A percentile compares a stretch with the other conserved stretches of the same genome.
These are phyloP conservation scores for Rostrohypoxylon terebratum DNA, from an alignment of 495 filamentous ascomycete genomes.

Conservation along the genomic window DNA sequence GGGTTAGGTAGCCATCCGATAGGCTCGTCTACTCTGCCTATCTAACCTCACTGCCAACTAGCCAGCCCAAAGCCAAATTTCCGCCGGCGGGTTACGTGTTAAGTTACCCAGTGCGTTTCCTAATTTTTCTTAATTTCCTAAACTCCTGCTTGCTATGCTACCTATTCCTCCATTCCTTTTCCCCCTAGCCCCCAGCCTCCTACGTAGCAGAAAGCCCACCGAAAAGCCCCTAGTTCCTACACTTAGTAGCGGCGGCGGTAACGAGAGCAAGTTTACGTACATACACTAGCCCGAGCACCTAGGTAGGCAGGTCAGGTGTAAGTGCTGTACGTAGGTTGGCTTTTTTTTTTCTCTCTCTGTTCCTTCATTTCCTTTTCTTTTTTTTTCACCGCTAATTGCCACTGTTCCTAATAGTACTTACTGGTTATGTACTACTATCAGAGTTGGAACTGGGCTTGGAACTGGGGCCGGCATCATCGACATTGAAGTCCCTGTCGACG, in stretches of 20 bases:
- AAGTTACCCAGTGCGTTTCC: neutral
- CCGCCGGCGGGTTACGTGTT: neutral
- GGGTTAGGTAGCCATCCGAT: constrained; percentile 34
- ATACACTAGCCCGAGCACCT: neutral
- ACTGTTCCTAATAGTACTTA: neutral
- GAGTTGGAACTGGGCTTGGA: neutral
- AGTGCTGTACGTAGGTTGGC: neutral
- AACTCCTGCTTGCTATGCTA: neutral
- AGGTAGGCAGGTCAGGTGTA: neutral
- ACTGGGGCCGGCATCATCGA: neutral
- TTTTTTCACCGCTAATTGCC: constrained; percentile 32
- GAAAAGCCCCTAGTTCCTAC: neutral
- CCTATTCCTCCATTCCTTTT: neutral
- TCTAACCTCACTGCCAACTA: neutral
- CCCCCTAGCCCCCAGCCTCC: neutral
- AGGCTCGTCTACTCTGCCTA: constrained; percentile 19
- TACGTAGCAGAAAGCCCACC: neutral
- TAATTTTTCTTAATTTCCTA: neutral
- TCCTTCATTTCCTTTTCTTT: no score
- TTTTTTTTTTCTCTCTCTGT: no score
- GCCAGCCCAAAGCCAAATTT: neutral
- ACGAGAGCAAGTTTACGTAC: neutral
- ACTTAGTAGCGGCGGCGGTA: constrained; percentile 1
- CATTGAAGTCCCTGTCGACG: constrained; percentile 44
- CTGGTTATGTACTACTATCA: no score